phyloP scores from a whole-genome alignment of 192 early-diverging fungal species.

The Coemansia asiatica region DNA sequence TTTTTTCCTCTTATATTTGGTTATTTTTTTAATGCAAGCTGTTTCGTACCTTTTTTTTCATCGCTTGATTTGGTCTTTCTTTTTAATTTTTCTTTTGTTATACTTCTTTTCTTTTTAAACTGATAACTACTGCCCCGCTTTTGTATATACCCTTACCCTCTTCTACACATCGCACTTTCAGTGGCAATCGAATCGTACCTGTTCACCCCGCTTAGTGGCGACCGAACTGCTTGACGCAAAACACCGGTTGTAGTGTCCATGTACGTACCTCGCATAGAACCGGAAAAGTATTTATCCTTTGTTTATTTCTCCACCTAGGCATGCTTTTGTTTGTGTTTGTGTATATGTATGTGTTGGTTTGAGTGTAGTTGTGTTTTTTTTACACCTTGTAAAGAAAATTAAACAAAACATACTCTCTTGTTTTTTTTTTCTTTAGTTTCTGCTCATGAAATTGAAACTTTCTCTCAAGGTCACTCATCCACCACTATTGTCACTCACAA shows the following conservation, averaged over 20 bases:
- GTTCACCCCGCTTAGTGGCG: too few relatives aligned
- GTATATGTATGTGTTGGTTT: too few relatives aligned
- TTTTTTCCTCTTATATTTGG: not conserved
- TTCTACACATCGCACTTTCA: too few relatives aligned
- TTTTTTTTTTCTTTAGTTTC: not conserved
- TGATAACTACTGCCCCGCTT: not conserved
- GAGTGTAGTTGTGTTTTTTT: too few relatives aligned
- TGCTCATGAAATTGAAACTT: not conserved
- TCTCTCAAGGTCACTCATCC: not conserved
- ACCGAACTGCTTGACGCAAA: not conserved
- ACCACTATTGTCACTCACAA: not conserved
- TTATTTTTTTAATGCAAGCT: slow-evolving; percentile 7
- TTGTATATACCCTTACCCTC: not conserved
- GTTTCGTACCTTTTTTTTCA: not conserved
- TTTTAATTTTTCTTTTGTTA: slow-evolving; percentile 5
- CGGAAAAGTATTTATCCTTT: not conserved
- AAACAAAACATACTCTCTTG: too few relatives aligned
- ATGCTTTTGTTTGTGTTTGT: too few relatives aligned
- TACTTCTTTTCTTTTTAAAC: not conserved
- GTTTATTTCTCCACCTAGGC: not conserved
- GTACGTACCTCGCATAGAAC: not conserved
- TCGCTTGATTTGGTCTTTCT: slow-evolving; percentile 1
- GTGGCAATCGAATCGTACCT: too few relatives aligned
- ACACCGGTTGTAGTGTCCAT: not conserved
- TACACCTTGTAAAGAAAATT: too few relatives aligned